Evolutionary conservation across 1,284 basidiomycete genomes (phyloP).

Genomic region (Microbotryomycetes sp.): DNA sequence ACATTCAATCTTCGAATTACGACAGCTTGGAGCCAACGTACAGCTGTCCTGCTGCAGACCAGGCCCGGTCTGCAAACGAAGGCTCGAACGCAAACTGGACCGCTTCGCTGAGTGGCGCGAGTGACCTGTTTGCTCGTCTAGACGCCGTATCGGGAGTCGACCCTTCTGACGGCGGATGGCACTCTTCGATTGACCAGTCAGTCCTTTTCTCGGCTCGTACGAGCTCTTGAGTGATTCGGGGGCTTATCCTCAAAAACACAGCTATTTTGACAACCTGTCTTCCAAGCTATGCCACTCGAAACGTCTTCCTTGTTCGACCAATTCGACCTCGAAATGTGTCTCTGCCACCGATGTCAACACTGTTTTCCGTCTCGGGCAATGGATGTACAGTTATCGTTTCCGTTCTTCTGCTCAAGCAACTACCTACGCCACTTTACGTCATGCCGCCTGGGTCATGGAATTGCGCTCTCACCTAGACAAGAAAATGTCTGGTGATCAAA

Average conservation of each 20-base stretch:
- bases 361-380: slow-evolving; percentile 39
- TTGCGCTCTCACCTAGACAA: slow-evolving; percentile 33
- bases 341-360: slow-evolving; percentile 35
- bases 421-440: slow-evolving; percentile 33
- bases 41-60: slow-evolving; percentile 26
- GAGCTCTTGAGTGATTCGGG: neutral
- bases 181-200: slow-evolving; percentile 37
- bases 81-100: slow-evolving; percentile 31
- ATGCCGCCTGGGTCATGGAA: slow-evolving; percentile 37
- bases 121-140: slow-evolving; percentile 29
- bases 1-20: slow-evolving; percentile 28
- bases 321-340: slow-evolving; percentile 32
- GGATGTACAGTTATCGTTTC: slow-evolving; percentile 38
- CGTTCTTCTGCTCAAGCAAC: slow-evolving; percentile 32
- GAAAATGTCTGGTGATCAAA: slow-evolving; percentile 18
- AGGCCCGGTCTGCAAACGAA: slow-evolving; percentile 13
- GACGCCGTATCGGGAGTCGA: slow-evolving; percentile 37
- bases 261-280: slow-evolving; percentile 39
- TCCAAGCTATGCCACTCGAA: slow-evolving; percentile 39
- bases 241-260: neutral
- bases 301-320: slow-evolving; percentile 35
- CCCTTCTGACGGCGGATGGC: slow-evolving; percentile 32
- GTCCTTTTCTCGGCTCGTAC: too few relatives aligned
- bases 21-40: slow-evolving; percentile 38
- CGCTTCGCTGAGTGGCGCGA: slow-evolving; percentile 30